phyloP scores from a whole-genome alignment of 2,329 filamentous ascomycete species.

The Sporothrix phasma region DNA sequence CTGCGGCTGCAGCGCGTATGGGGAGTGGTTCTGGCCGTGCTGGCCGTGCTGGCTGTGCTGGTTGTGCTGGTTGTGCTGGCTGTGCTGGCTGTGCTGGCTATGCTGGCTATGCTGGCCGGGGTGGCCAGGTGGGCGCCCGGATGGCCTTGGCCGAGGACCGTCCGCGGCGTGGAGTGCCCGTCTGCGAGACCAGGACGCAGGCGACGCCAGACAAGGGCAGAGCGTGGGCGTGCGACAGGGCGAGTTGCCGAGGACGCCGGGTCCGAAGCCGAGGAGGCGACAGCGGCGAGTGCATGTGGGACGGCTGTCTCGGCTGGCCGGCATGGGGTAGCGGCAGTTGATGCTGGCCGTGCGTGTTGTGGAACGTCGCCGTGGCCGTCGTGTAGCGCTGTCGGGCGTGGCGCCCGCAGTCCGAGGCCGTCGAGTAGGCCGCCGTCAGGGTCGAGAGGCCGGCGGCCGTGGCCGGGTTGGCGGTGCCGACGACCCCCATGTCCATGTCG shows the following conservation, averaged over 20 bases:
- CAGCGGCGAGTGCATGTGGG: not conserved
- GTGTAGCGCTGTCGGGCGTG: not conserved
- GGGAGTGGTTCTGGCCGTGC: not conserved
- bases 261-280: not conserved
- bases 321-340: no score
- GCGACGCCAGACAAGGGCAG: not conserved
- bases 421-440: not conserved
- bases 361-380: not conserved
- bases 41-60: not conserved
- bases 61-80: no score
- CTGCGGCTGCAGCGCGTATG: not conserved
- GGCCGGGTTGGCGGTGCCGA: not conserved
- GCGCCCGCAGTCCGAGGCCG: not conserved
- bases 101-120: no score
- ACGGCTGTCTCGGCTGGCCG: not conserved
- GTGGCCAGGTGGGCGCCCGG: no score
- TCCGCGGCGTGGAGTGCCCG: not conserved
- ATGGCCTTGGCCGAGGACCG: not conserved
- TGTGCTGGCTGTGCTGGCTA: not conserved
- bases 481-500: not conserved
- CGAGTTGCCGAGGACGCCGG: not conserved
- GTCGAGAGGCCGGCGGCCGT: not conserved
- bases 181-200: not conserved
- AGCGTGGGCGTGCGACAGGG: not conserved
- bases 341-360: no score